Conservation (phyloP, 1,284 basidiomycete species). For the Spongispora temasekensis region DNA sequence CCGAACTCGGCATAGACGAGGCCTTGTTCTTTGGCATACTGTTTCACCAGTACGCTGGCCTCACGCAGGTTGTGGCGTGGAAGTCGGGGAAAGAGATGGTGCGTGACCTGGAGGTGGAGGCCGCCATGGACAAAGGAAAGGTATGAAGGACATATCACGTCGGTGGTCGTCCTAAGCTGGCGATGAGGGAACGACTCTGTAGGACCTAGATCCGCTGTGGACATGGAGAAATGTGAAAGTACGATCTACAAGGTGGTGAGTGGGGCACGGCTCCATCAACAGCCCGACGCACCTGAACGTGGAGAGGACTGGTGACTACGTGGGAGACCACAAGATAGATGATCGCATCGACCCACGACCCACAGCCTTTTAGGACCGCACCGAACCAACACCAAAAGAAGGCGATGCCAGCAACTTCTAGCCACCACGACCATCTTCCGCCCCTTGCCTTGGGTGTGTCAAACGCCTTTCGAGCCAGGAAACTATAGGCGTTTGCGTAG, state of each 20-base stretch:
- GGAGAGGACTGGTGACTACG: conserved; percentile 79
- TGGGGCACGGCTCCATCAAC: background rate
- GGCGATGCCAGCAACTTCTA: conserved; percentile 68
- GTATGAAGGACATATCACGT: conserved; percentile 85
- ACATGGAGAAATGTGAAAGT: conserved; percentile 96
- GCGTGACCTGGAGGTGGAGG: conserved; percentile 93
- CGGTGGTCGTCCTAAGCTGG: conserved; percentile 94
- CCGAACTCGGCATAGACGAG: conserved; percentile 89
- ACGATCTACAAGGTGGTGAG: conserved; percentile 71
- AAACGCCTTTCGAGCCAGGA: conserved; percentile 66
- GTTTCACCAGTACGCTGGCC: conserved; percentile 81
- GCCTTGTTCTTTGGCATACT: conserved; percentile 83
- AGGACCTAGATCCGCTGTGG: conserved; percentile 89
- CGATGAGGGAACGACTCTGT: conserved; percentile 90
- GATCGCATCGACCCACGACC: conserved; percentile 64
- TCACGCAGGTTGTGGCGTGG: conserved; percentile 91
- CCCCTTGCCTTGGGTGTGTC: conserved; percentile 60
- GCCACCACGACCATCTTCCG: conserved; percentile 69
- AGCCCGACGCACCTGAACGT: conserved; percentile 65
- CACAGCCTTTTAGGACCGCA: conserved; percentile 63
- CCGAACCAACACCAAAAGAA: conserved; percentile 86
- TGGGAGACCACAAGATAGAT: conserved; percentile 80
- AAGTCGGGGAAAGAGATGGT: conserved; percentile 95
- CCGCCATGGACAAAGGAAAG: conserved; percentile 94
- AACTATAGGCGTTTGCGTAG: conserved; percentile 85